phyloP scores from a whole-genome alignment of 345 rosid species.

The Euphorbia peplus region DNA sequence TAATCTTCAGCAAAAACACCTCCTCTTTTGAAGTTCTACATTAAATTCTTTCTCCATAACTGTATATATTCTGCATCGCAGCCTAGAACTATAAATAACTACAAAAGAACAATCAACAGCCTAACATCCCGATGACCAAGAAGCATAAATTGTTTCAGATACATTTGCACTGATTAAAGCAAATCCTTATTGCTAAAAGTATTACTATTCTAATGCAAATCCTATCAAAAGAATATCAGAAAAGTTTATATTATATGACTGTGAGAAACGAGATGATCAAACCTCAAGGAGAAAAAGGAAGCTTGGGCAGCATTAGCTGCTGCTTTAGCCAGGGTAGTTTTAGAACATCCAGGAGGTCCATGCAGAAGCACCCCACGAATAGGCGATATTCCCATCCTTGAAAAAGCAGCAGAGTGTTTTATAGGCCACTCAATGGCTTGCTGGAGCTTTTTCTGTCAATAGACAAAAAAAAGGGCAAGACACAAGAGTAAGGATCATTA shows the following conservation, averaged over 20 bases:
- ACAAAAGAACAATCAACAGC: background rate
- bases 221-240: background rate
- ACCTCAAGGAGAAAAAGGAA: constrained; percentile 89
- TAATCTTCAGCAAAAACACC: no score
- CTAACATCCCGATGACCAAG: background rate
- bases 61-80: background rate
- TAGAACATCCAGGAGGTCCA: constrained; percentile 99
- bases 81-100: background rate
- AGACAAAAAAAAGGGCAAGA: background rate
- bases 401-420: constrained; percentile 67
- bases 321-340: constrained; percentile 97
- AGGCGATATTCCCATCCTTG: constrained; percentile 74
- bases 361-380: constrained; percentile 82
- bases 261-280: constrained; percentile 14
- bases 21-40: background rate
- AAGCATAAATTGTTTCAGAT: background rate
- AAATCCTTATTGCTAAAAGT: background rate
- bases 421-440: constrained; percentile 98
- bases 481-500: background rate
- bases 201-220: background rate
- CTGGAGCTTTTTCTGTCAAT: constrained; percentile 71
- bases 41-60: background rate
- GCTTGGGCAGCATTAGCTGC: constrained; percentile 91
- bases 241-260: background rate
- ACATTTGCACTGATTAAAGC: background rate